Evolutionary conservation across 768 basidiomycete species (phyloP), one percentile per base, ranked within the genome.

Genomic region (Austroboletus festivus): DNA sequence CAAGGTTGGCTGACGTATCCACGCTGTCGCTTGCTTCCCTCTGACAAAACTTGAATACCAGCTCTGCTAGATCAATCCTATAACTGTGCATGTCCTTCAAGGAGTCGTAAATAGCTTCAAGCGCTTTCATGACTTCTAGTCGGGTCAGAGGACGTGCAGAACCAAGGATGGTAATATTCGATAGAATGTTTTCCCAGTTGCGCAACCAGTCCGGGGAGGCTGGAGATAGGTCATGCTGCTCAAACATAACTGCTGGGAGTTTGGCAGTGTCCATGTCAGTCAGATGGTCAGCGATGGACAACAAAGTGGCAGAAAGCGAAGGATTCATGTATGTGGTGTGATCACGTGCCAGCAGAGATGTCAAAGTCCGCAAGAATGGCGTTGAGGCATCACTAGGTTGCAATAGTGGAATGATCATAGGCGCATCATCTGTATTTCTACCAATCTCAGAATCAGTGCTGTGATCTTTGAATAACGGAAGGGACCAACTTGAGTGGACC

Each of bases 1-100:
- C 60, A 34, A 65, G 48, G 42, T 68, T 61, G 31, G 64, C 57
- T 1, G 52, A 48, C 20, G 62, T 61, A 46, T 71, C 69, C 53
- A 51, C 34, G 46, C 38, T 30, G 38, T 48, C 65, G 21, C 59
- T 64, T 15, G 59, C 62, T 42, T 70, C 67, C 42, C 58, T 61
- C 51, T 67, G 64, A 64, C 77, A 78, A 53, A 79, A 77, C 38
- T 73, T 70, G 63, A 78, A 74, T 1, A 87, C 75, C 28, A 87
- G 64, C 44, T 79, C 73, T n/a, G 72, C 74, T 15, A 80, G 61
- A 13, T 72, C 69, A 44, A 73, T 72, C 34, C 88, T 74, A 62
- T 89, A 87, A 11, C 69, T 68, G 26, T 74, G 77, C 72, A 89
- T 84, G 53, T 89, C 88, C 58, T 76, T 81, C 33, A 90, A 75